Percentiles rank a stretch among this genome's conserved stretches.
Conservation (phyloP, 2,329 filamentous ascomycete species). For the Trematosphaeria pertusa region DNA sequence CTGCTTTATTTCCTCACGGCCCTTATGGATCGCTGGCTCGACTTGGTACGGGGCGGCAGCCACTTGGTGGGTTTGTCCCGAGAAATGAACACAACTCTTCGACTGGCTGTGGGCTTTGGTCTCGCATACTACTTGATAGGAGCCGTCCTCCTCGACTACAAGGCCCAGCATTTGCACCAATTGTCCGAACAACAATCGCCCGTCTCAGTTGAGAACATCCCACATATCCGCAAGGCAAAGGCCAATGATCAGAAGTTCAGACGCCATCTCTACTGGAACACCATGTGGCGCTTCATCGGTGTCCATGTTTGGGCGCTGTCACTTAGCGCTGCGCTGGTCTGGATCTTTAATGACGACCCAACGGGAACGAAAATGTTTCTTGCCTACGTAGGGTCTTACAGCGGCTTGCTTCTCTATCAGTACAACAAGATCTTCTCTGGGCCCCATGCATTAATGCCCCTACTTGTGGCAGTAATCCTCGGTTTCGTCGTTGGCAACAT, state of each 20-base stretch:
- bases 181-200: conserved; percentile 52
- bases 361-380: conserved; percentile 59
- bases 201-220: conserved; percentile 49
- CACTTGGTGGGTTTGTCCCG: conserved; percentile 49
- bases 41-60: conserved; percentile 56
- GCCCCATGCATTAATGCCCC: conserved; percentile 55
- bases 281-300: conserved; percentile 57
- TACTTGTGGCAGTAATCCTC: conserved; percentile 54
- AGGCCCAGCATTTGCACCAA: conserved; percentile 59
- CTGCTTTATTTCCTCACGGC: conserved; percentile 63
- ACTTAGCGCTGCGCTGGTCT: conserved; percentile 59
- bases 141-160: conserved; percentile 63
- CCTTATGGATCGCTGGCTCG: conserved; percentile 63
- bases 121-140: conserved; percentile 65
- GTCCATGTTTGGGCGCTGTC: conserved; percentile 62
- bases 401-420: conserved; percentile 61
- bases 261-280: conserved; percentile 59
- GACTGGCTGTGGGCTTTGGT: conserved; percentile 61
- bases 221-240: conserved; percentile 54
- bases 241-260: conserved; percentile 55
- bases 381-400: conserved; percentile 58
- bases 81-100: conserved; percentile 45
- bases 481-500: conserved; percentile 57
- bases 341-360: conserved; percentile 56
- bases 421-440: conserved; percentile 60